Base-by-base conservation (phyloP, 2,329 filamentous ascomycete genomes). In the Mycosphaerella sp. region DNA sequence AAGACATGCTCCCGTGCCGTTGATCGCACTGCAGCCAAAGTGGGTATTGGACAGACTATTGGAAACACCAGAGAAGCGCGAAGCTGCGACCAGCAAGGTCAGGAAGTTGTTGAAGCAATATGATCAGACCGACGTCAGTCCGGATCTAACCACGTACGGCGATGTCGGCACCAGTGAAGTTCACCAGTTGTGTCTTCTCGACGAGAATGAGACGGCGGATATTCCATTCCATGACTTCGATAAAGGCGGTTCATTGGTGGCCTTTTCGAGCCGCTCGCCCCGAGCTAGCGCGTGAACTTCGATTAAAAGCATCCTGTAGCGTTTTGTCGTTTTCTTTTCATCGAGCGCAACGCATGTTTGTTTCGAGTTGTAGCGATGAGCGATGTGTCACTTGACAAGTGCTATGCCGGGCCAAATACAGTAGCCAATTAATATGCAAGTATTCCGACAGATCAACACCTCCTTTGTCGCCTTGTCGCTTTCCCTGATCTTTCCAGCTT, bases 11-110 rank as follows among this genome's bases (percentile, higher is more conserved):
- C 56, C 56, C 2, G 56, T 58, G 3, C 56, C 56, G 5, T 32
- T 58, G 9, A 49, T 58, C 10, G 56, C 56, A 16, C 37, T 58
- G 25, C 56, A 58, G 27, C 56, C 56, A 3, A 58, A 58, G 27
- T 58, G 56, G 56, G 56, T 58, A 10, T 42, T 58, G n/a, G 56
- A 58, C 41, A 56, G 50, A 12, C 54, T 58, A 6, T 41, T 58
- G 37, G 41, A 42, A 32, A 58, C 54, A 16, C 51, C 56, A n/a
- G 51, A 58, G 14, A 58, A 56, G 45, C 54, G 56, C 14, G 44
- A 54, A 27, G 46, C 51, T 2, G 56, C 56, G 6, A 58, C 56
- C 14, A 49, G 44, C 6, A 58, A 58, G 25, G 56, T 58, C 21
- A 45, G 56, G 25, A 58, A 54, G n/a, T 25, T 58, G 54, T 39